Evolutionary conservation across 352 stramenopile species (phyloP).

Genomic region (Pythium folliculosum): DNA sequence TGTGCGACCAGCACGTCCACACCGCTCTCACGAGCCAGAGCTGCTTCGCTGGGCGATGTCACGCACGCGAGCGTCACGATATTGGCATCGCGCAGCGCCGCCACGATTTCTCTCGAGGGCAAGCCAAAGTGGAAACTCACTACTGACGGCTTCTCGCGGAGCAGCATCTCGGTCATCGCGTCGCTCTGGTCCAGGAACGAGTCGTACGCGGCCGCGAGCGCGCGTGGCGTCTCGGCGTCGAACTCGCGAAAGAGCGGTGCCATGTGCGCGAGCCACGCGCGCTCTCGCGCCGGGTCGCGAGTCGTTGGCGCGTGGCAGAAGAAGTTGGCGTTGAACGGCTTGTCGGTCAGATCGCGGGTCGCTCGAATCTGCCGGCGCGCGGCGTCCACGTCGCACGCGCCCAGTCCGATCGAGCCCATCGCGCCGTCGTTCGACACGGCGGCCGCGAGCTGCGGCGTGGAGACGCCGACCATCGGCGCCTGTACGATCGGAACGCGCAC

Average conservation of each 20-base stretch:
- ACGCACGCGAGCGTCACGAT: slow-evolving; percentile 47
- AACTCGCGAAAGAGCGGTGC: slow-evolving; percentile 43
- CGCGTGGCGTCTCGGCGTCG: slow-evolving; percentile 14
- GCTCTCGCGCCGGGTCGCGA: slow-evolving; percentile 17
- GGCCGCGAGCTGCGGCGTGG: slow-evolving; percentile 38
- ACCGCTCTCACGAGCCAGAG: slow-evolving; percentile 17
- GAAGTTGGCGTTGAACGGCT: slow-evolving; percentile 62
- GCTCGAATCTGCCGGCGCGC: slow-evolving; percentile 36
- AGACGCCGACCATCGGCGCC: slow-evolving; percentile 53
- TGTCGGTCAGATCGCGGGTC: slow-evolving; percentile 34
- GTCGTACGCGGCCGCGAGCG: slow-evolving; percentile 25
- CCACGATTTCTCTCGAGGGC: slow-evolving; percentile 30
- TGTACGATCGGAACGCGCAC: slow-evolving; percentile 40
- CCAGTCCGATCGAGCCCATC: slow-evolving; percentile 54
- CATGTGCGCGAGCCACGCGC: slow-evolving; percentile 40
- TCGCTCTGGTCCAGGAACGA: slow-evolving; percentile 41
- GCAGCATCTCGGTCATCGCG: slow-evolving; percentile 40
- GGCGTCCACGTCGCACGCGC: slow-evolving; percentile 26
- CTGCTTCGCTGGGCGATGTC: slow-evolving; percentile 46
- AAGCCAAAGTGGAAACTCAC: slow-evolving; percentile 76
- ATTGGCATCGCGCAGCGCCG: slow-evolving; percentile 39
- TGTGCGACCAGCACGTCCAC: slow-evolving; percentile 59
- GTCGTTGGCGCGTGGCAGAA: slow-evolving; percentile 44
- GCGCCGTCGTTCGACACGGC: slow-evolving; percentile 43
- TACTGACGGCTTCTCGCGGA: slow-evolving; percentile 50